Conservation (phyloP, 2,329 filamentous ascomycete genomes). For the Pseudopyricularia cyperi region DNA sequence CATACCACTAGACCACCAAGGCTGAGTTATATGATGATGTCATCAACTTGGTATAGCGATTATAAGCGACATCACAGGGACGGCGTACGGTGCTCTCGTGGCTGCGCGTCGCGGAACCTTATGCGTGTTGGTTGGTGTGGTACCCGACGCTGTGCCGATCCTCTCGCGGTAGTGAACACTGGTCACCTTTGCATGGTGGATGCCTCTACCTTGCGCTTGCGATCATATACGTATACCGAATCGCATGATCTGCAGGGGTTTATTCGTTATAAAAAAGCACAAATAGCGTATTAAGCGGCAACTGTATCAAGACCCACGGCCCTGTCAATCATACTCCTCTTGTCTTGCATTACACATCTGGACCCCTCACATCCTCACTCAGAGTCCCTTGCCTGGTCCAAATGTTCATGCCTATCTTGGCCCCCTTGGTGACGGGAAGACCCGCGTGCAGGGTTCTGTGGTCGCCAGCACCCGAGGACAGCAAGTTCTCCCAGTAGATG, state of each 20-base stretch:
- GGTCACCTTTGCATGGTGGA: too few species aligned
- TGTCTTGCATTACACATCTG: constrained; percentile 10
- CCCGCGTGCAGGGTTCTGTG: constrained; percentile 31
- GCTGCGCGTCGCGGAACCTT: too few species aligned
- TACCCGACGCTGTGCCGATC: too few species aligned
- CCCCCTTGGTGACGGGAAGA: constrained; percentile 28
- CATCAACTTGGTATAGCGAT: too few species aligned
- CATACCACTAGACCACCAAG: constrained; percentile 48
- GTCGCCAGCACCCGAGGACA: constrained; percentile 24
- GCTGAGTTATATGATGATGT: too few species aligned
- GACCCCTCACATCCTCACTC: constrained; percentile 18
- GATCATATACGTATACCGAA: too few species aligned
- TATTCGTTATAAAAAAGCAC: not conserved
- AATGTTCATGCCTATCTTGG: constrained; percentile 38
- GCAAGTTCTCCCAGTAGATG: constrained; percentile 34
- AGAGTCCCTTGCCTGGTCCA: constrained; percentile 32
- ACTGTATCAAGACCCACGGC: not conserved
- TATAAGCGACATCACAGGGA: too few species aligned
- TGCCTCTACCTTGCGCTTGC: too few species aligned
- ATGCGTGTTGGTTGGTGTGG: too few species aligned
- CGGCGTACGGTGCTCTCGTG: too few species aligned
- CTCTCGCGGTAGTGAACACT: too few species aligned
- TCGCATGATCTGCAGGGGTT: too few species aligned
- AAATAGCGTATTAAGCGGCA: not conserved
- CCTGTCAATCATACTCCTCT: constrained; percentile 6